phyloP scores from a whole-genome alignment of 208 protist genomes.

The Wallacemonas collosoma region DNA sequence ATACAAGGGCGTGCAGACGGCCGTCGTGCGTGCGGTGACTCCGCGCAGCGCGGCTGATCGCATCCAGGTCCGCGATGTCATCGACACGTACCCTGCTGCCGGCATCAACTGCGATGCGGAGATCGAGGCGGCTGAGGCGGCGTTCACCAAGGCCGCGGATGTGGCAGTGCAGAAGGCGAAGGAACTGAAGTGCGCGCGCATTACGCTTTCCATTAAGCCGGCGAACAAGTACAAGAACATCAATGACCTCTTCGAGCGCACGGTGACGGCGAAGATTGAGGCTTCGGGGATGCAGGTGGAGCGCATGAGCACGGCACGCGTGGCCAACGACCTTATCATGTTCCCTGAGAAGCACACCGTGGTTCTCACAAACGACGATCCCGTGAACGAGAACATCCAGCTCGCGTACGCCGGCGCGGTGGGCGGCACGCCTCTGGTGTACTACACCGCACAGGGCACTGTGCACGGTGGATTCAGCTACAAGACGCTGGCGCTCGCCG shows the following conservation, averaged over 20 bases:
- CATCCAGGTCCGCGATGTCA: constrained; percentile 73
- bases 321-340: constrained; percentile 69
- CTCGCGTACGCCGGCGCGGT: constrained; percentile 69
- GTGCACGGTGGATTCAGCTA: constrained; percentile 77
- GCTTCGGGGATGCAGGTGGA: constrained; percentile 65
- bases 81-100: constrained; percentile 71
- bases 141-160: constrained; percentile 61
- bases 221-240: constrained; percentile 69
- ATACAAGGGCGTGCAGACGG: constrained; percentile 64
- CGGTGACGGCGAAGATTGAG: constrained; percentile 51
- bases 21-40: constrained; percentile 73
- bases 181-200: constrained; percentile 48
- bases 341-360: constrained; percentile 73
- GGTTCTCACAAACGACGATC: constrained; percentile 74
- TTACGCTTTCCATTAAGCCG: constrained; percentile 80
- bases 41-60: constrained; percentile 46
- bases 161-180: constrained; percentile 72
- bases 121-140: constrained; percentile 39
- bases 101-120: constrained; percentile 66
- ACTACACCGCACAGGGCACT: constrained; percentile 52
- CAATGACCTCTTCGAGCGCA: constrained; percentile 69
- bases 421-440: constrained; percentile 64
- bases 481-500: constrained; percentile 67
- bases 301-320: constrained; percentile 47
- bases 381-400: constrained; percentile 66